These are phyloP conservation scores for Geosmithia flava DNA, from an alignment of 2,329 filamentous ascomycete species.

Conservation along the genomic window DNA sequence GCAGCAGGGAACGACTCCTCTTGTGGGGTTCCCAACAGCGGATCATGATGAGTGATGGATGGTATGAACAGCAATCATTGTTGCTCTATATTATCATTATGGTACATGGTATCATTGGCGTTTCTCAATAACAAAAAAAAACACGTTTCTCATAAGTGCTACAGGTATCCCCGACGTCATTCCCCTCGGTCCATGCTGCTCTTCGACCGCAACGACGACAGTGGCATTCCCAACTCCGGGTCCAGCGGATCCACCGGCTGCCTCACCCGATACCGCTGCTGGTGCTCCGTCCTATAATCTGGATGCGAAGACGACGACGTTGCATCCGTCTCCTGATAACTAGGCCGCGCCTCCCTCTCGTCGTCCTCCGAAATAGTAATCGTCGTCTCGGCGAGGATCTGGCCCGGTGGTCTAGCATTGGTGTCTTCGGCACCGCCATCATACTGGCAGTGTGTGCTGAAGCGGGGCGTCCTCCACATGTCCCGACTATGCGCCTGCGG, in stretches of 20 bases:
- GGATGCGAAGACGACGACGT: slow-evolving; percentile 43
- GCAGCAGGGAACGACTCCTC: neutral
- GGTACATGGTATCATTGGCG: no score
- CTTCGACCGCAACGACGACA: neutral
- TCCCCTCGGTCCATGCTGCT: neutral
- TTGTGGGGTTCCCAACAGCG: neutral
- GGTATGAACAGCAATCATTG: neutral
- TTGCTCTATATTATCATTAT: neutral
- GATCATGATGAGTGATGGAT: neutral
- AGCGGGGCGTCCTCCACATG: neutral
- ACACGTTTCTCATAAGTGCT: neutral
- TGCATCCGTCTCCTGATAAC: slow-evolving; percentile 18
- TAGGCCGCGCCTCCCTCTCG: slow-evolving; percentile 15
- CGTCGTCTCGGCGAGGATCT: slow-evolving; percentile 1
- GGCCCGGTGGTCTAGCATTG: neutral
- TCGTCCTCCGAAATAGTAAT: slow-evolving; percentile 1
- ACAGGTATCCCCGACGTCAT: neutral
- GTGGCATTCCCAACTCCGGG: neutral
- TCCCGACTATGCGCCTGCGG: neutral
- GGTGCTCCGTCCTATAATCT: slow-evolving; percentile 55
- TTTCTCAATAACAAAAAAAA: neutral
- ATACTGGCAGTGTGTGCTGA: neutral
- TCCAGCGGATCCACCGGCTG: slow-evolving; percentile 48
- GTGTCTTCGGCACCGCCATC: neutral
- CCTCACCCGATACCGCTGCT: slow-evolving; percentile 54